Conservation (phyloP, 768 basidiomycete genomes). For the Panaeolus cyanescens region DNA sequence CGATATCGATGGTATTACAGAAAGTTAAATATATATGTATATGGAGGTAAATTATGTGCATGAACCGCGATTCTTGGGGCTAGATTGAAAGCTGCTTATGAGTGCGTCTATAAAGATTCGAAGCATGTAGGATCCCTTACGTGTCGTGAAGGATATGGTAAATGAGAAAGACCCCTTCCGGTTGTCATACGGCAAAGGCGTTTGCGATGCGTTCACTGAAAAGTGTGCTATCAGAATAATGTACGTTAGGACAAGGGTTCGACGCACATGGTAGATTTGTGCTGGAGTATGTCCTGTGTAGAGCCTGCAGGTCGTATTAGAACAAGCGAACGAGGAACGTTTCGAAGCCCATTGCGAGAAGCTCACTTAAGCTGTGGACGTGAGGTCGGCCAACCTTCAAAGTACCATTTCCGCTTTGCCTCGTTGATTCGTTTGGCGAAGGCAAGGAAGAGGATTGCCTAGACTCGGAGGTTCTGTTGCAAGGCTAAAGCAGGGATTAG, state of each 20-base stretch:
- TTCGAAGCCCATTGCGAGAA: background rate
- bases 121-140: too few relatives aligned
- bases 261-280: conserved; percentile 31
- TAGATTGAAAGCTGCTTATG: background rate
- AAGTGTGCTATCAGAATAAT: background rate
- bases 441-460: background rate
- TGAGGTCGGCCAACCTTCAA: background rate
- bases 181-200: conserved; percentile 23
- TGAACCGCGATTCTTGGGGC: background rate
- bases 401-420: background rate
- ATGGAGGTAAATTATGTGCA: background rate
- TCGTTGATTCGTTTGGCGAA: background rate
- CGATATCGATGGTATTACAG: too few relatives aligned
- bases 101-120: too few relatives aligned
- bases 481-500: background rate
- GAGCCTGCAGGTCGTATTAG: background rate
- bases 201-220: conserved; percentile 35
- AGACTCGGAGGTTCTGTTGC: background rate
- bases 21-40: background rate
- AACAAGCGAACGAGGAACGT: background rate
- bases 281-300: conserved; percentile 29
- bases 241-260: background rate
- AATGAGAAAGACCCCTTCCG: background rate
- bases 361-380: background rate
- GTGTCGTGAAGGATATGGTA: background rate